Base-by-base conservation (phyloP, 257 asterid genomes). In the Gentiana macrophylla region DNA sequence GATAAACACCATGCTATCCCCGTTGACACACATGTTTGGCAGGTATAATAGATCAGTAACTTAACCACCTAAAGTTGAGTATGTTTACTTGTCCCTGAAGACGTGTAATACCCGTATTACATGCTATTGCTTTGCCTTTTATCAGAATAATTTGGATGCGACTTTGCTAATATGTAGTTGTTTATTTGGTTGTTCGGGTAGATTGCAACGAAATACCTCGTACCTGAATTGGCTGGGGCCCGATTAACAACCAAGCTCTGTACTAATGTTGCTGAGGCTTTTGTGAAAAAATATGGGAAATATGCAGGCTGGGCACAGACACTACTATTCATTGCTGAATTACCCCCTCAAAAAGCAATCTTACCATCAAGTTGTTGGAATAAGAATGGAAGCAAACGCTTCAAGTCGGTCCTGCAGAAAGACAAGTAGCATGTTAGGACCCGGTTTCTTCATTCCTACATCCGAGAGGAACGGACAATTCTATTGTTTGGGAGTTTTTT, bases 291-390 rank as follows among this genome's bases (percentile, higher is more conserved):
- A 71, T 92, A 92, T 55, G 98, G 98, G 43, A 84, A 80, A 68
- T 92, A 81, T 73, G 98, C 98, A 6, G 98, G 98, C n/a, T 92
- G 98, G 98, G 98, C 98, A 6, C 98, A 92, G 59, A 92, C 97
- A 57, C 83, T 92, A 57, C 95, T 92, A 24, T 92, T 92, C 80
- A 85, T 92, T 62, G 70, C 98, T 6, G 95, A 92, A 66, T 76
- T 92, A 56, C 98, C 98, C 64, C 75, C 98, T 54, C 98, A 92
- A 72, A 88, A 81, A 79, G 83, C 95, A 12, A 61, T 83, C 44
- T 62, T 91, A 72, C 77, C 84, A n/a, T 57, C 78, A 7, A 74
- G 72, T 48, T 64, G 68, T 57, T 55, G 61, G 60, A 62, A 35
- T 41, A 54, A 62, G 5, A 54, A 63, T 36, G 71, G 61, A 60